Evolutionary conservation across 163 green algal species (phyloP).

Genomic region (Chlorella variabilis): DNA sequence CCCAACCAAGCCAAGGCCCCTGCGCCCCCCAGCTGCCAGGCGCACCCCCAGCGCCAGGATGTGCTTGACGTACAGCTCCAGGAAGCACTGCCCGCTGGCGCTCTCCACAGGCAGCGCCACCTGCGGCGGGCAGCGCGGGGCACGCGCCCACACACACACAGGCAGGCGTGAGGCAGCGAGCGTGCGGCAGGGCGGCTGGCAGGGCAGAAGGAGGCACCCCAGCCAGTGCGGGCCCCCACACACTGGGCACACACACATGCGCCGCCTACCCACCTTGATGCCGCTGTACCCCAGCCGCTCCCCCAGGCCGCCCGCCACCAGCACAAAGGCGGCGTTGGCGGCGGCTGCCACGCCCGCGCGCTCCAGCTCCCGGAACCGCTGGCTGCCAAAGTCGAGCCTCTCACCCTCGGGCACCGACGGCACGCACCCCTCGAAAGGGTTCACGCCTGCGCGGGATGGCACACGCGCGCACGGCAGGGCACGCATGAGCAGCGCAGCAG

Average conservation of each 20-base stretch:
- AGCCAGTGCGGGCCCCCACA: too few relatives aligned
- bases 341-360: conserved; percentile 48
- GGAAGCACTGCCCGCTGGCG: conserved; percentile 82
- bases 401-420: conserved; percentile 84
- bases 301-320: conserved; percentile 96
- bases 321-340: conserved; percentile 87
- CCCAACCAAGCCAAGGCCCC: too few relatives aligned
- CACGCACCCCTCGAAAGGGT: conserved; percentile 93
- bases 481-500: too few relatives aligned
- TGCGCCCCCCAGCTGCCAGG: too few relatives aligned
- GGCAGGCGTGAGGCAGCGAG: too few relatives aligned
- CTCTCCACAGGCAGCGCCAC: conserved; percentile 90
- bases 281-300: conserved; percentile 95
- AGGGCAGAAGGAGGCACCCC: too few relatives aligned
- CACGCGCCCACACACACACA: too few relatives aligned
- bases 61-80: conserved; percentile 91
- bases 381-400: conserved; percentile 85
- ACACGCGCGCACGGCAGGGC: too few relatives aligned
- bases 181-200: too few relatives aligned
- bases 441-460: conserved; percentile 78
- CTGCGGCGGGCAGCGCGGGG: background rate
- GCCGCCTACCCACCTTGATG: conserved; percentile 90
- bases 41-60: conserved; percentile 90
- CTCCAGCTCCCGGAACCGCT: conserved; percentile 71
- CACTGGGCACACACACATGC: too few relatives aligned